Evolutionary conservation across 169 alveolate species (phyloP), one percentile per base, ranked within the genome.

Genomic region (Prorocentrum cordatum): DNA sequence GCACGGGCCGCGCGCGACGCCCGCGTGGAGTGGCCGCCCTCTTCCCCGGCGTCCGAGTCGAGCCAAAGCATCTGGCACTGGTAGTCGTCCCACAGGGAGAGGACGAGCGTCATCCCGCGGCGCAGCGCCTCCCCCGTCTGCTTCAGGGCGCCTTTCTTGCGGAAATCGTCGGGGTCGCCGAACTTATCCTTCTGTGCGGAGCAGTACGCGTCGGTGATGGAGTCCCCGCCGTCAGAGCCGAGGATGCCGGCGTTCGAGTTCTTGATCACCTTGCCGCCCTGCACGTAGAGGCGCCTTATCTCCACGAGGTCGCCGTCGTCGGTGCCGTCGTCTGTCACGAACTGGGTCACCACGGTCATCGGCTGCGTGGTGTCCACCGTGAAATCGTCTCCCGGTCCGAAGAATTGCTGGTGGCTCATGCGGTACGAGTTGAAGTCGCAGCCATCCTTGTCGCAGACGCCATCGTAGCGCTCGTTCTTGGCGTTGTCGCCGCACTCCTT

Each of bases 371-470:
- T 6, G 61, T 77, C 35, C 61, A 77, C 87, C 0, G 72, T 24
- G 87, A 77, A 77, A 61, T 29, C 18, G 42, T 5, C 2, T 42
- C 87, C 87, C 4, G 73, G 87, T 6, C 87, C 87, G 26, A 58
- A 77, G 73, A 32, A 77, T 1, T 33, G 24, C 73, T 33, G 10
- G 32, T 54, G 73, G 16, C 87, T 73, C 42, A 77, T 18, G 29
- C 87, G 71, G 35, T 27, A 77, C 12, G 54, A 29, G 73, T 77
- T 77, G 87, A 22, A 58, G 73, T 77, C 87, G 36, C 87, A 77
- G 62, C 87, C 87, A 29, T 77, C 87, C 45, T 77, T 77, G 87
- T 77, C 87, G 66, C 87, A 77, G 27, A 77, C 87, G 16, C 87
- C 87, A 32, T 77, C 87, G 45, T 77, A 77, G 50, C 87, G 87